Percentiles rank a stretch among this genome's conserved stretches.
Conservation (phyloP, 805 yeast species). For the Schizosaccharomyces octosporus region DNA sequence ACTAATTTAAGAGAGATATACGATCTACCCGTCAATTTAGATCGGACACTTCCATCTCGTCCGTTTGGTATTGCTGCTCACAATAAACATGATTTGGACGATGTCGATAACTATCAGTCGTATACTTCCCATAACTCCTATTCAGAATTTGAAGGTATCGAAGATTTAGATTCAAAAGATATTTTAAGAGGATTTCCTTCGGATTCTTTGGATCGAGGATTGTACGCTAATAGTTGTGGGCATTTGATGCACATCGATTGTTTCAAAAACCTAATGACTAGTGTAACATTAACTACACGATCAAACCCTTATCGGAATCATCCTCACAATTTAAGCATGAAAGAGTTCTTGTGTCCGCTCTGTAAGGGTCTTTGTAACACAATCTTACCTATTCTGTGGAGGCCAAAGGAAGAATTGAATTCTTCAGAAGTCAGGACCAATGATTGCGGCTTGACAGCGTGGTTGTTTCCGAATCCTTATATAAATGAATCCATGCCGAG, state of each 20-base stretch:
- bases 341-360: slow-evolving; percentile 69
- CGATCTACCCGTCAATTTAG: slow-evolving; percentile 24
- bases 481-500: too few species aligned
- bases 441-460: neutral
- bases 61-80: neutral
- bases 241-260: slow-evolving; percentile 82
- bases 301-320: slow-evolving; percentile 59
- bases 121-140: neutral
- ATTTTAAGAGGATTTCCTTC: slow-evolving; percentile 52
- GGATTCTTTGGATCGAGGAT: slow-evolving; percentile 8
- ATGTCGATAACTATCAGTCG: neutral
- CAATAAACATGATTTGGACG: neutral
- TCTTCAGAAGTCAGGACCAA: neutral
- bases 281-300: slow-evolving; percentile 27
- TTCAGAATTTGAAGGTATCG: neutral
- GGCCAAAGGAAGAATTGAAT: slow-evolving; percentile 16
- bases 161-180: slow-evolving; percentile 11
- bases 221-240: slow-evolving; percentile 54
- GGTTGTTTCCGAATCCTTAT: neutral
- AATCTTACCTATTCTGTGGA: slow-evolving; percentile 54
- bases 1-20: slow-evolving; percentile 46
- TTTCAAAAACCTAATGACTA: slow-evolving; percentile 34
- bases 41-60: slow-evolving; percentile 4
- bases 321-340: slow-evolving; percentile 46
- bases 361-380: slow-evolving; percentile 71